A percentile compares a stretch with the other conserved stretches of the same genome.
Conservation (phyloP, 192 early-diverging fungal species). For the Backusella sp. region DNA sequence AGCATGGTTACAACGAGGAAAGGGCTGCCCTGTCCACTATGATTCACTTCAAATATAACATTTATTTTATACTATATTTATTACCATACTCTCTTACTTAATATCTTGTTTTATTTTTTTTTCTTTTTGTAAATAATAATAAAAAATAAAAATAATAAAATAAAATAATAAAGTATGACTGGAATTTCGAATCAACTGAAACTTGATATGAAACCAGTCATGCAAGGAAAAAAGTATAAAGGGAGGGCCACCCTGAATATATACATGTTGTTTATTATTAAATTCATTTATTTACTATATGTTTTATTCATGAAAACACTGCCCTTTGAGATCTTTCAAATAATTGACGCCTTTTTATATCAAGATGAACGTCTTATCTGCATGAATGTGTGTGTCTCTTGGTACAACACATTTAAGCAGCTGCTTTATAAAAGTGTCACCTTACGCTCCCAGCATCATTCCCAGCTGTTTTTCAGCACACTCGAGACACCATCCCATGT, state of each 20-base stretch:
- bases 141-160: not conserved
- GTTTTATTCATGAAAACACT: not conserved
- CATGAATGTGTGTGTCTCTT: not conserved
- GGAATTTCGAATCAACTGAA: not conserved
- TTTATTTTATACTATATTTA: not conserved
- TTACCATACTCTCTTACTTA: not conserved
- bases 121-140: not conserved
- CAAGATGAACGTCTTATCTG: not conserved
- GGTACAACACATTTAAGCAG: not conserved
- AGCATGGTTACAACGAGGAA: constrained; percentile 74
- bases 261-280: not conserved
- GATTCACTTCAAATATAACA: constrained; percentile 12
- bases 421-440: not conserved
- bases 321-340: not conserved
- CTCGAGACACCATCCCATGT: not conserved
- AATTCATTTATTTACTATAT: too few species aligned
- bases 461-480: not conserved
- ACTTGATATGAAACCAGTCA: not conserved
- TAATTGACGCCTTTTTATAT: not conserved
- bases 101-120: too few species aligned
- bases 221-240: not conserved
- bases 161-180: not conserved
- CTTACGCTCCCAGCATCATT: not conserved
- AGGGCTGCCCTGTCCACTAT: constrained; percentile 82
- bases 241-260: not conserved